Conservation (phyloP, 441 rosid species). For the Capsella rubella region DNA sequence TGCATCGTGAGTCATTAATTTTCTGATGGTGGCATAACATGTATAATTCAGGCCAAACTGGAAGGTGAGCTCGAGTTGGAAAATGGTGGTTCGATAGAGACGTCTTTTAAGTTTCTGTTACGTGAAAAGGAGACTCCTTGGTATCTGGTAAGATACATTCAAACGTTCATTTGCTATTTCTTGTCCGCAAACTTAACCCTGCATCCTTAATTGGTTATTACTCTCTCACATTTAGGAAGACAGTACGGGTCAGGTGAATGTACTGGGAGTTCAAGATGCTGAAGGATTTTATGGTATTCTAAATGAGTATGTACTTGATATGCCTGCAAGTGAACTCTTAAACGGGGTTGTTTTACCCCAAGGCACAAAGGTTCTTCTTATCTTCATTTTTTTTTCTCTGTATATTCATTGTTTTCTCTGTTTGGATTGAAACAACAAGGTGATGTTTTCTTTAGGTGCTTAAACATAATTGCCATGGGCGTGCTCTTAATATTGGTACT, state of each 20-base stretch:
- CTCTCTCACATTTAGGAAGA: background rate
- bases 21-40: background rate
- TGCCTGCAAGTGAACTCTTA: background rate
- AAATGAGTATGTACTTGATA: background rate
- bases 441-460: conserved; percentile 14
- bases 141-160: conserved; percentile 17
- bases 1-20: no score
- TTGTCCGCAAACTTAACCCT: background rate
- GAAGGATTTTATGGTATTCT: background rate
- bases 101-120: background rate
- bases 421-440: background rate
- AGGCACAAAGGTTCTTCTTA: conserved; percentile 19
- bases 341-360: background rate
- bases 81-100: background rate
- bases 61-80: background rate
- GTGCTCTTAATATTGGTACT: conserved; percentile 17
- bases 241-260: background rate
- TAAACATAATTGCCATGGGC: background rate
- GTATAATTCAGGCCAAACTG: conserved; percentile 1
- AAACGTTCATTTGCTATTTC: background rate
- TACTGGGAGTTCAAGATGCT: background rate
- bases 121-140: conserved; percentile 22
- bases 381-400: no score
- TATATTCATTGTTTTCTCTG: background rate
- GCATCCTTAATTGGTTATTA: background rate